Evolutionary conservation across 106 monocot genomes (phyloP), one percentile per base, ranked within the genome.

Genomic region (Dendrobium huoshanense): DNA sequence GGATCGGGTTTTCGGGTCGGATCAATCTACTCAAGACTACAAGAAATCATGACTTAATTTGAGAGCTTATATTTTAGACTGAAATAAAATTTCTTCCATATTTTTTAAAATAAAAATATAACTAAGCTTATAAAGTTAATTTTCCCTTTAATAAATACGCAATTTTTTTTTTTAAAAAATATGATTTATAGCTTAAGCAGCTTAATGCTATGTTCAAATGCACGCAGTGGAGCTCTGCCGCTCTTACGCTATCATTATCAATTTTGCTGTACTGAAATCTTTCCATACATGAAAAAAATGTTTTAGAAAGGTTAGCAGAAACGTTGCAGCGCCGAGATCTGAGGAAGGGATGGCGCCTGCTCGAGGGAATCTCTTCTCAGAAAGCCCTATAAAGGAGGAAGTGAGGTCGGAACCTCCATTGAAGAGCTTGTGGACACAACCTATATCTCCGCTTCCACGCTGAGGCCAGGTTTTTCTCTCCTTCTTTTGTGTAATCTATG

Each of bases 301-400:
- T 70, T 70, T 70, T 70, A 15, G 33, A 16, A 33, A 4, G 27
- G 37, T 37, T 37, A 70, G 33, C 70, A 13, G 37, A 29, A 70
- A 22, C 29, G 70, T 70, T 70, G 70, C 70, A 70, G 37, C 64
- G 43, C 9, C 43, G 74, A 43, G 43, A 44, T 15, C 76, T 4
- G 27, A 17, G 29, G 76, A 5, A 76, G 76, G 48, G 9, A 76
- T 76, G 48, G 76, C 13, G 76, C 76, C 9, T 18, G 49, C 47
- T 76, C 76, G 76, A 49, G 76, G 49, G 48, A 76, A 49, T 48
- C 49, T 76, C 24, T 49, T 51, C 25, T 48, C 49, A 11, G 25
- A 25, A n/a, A 49, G 47, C 25, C 76, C 27, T 76, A 76, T 76
- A 76, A 76, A 76, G 76, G 49, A 49, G 24, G 49, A 47, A 25